phyloP scores from a whole-genome alignment of 441 rosid species.

The Bocquillonia castaneifolia region DNA sequence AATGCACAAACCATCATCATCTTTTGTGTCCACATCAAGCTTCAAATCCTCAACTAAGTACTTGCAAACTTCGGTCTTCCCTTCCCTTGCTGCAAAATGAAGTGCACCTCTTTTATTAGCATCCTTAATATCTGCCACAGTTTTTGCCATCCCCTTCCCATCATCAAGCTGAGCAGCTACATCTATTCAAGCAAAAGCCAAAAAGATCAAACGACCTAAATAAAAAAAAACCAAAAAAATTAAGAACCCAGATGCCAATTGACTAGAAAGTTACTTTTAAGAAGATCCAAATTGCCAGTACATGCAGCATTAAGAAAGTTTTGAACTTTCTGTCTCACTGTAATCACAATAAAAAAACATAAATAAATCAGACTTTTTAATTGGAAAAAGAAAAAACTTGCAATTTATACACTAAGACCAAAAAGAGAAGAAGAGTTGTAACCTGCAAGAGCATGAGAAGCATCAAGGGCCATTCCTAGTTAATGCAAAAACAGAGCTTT shows the following conservation, averaged over 20 bases:
- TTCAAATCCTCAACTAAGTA: conserved; percentile 78
- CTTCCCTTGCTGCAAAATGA: conserved; percentile 95
- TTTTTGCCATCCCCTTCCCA: conserved; percentile 59
- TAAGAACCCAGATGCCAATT: neutral
- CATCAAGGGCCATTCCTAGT: conserved; percentile 14
- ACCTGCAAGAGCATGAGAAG: conserved; percentile 20
- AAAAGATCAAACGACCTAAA: conserved; percentile 3
- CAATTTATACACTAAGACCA: neutral
- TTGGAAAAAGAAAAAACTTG: neutral
- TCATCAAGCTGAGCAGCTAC: conserved; percentile 73
- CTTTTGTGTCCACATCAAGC: conserved; percentile 57
- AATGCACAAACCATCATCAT: conserved; percentile 64
- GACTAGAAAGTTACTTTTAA: conserved; percentile 47
- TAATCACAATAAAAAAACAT: conserved; percentile 23
- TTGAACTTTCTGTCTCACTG: conserved; percentile 82
- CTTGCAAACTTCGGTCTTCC: conserved; percentile 70
- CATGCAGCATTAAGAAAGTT: conserved; percentile 70
- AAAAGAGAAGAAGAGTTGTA: neutral
- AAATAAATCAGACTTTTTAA: conserved; percentile 7
- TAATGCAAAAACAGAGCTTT: neutral
- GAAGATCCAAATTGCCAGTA: conserved; percentile 71
- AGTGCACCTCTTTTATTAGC: conserved; percentile 90
- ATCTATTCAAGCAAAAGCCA: conserved; percentile 35
- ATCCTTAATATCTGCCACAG: conserved; percentile 78
- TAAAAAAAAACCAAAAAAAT: neutral